These are phyloP conservation scores for Knoxdaviesia capensis DNA, from an alignment of 2,329 filamentous ascomycete species.

Conservation along the genomic window DNA sequence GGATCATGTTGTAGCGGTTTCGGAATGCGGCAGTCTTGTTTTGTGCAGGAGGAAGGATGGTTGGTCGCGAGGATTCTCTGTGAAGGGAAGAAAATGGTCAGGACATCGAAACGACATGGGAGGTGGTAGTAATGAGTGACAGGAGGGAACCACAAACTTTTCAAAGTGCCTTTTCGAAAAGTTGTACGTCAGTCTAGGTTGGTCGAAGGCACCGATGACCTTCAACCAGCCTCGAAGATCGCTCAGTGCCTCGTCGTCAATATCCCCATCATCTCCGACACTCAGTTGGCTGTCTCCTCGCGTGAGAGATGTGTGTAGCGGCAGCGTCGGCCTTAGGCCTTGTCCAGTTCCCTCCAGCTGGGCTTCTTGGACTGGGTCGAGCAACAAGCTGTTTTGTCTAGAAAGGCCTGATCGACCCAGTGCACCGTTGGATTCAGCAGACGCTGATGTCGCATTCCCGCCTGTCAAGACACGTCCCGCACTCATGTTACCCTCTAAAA, in stretches of 20 bases:
- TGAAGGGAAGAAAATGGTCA: constrained; percentile 5
- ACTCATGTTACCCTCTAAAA: constrained; percentile 70
- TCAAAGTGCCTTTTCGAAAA: constrained; percentile 80
- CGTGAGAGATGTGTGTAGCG: constrained; percentile 21
- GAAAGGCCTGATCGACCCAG: no score
- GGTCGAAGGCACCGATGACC: constrained; percentile 65
- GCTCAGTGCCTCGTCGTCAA: constrained; percentile 36
- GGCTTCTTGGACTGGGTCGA: constrained; percentile 18
- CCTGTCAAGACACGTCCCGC: constrained; percentile 44
- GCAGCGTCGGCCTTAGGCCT: constrained; percentile 9
- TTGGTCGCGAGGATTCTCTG: constrained; percentile 42
- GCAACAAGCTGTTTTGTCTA: constrained; percentile 42
- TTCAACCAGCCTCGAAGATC: constrained; percentile 72
- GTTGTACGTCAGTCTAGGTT: constrained; percentile 63
- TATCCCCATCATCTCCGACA: constrained; percentile 31
- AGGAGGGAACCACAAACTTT: constrained; percentile 23
- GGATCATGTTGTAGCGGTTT: constrained; percentile 78
- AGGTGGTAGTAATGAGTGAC: neutral
- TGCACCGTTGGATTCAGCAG: no score
- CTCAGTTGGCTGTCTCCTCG: constrained; percentile 44
- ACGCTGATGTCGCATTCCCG: no score
- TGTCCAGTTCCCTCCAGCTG: no score
- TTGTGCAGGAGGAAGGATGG: constrained; percentile 53
- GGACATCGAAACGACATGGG: neutral
- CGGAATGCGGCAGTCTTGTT: constrained; percentile 76